Evolutionary conservation across 768 basidiomycete genomes (phyloP), one percentile per base, ranked within the genome.

Genomic region (Podaxis sp.): DNA sequence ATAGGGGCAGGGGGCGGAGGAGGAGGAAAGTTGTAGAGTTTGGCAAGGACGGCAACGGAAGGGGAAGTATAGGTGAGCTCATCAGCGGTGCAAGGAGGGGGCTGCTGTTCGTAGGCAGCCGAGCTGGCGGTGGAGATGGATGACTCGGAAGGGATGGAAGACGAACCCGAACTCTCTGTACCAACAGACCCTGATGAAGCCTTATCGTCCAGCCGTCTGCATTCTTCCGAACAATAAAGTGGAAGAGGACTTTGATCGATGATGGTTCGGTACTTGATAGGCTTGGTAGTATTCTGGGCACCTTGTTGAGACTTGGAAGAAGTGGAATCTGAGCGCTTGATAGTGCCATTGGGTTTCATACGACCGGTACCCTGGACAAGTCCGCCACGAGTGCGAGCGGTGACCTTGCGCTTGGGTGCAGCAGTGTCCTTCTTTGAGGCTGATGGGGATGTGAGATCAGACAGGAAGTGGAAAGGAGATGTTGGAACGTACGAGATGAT

Each of bases 191-290:
- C 49, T 3, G 53, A 55, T 12, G 60, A 62, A 3, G 53, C 33
- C 41, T 78, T 77, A 67, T 87, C 71, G 72, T 93, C 91, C 44
- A 76, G 75, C 46, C 87, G 72, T 64, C 84, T 80, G 71, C 91
- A 94, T 69, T 88, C 83, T 65, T 91, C 89, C 0, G 91, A 93
- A 75, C 91, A 94, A 76, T 94, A 93, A 63, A 93, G 82, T 20
- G 91, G 91, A 1, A 84, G 86, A n/a, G 90, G 91, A 1, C 80
- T 80, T 72, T 90, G 90, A 76, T 91, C 90, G 76, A 93, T 92
- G 75, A 91, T 79, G 11, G 86, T 85, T 51, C 86, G 86, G 48
- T 83, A 79, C 70, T 84, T 84, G 49, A 78, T 63, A 2, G 77
- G 77, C 58, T 63, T 66, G 44, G 68, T 65, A 60, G 65, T 69